Evolutionary conservation across 306 rosid genomes (phyloP).

Genomic region (Quercus glauca): DNA sequence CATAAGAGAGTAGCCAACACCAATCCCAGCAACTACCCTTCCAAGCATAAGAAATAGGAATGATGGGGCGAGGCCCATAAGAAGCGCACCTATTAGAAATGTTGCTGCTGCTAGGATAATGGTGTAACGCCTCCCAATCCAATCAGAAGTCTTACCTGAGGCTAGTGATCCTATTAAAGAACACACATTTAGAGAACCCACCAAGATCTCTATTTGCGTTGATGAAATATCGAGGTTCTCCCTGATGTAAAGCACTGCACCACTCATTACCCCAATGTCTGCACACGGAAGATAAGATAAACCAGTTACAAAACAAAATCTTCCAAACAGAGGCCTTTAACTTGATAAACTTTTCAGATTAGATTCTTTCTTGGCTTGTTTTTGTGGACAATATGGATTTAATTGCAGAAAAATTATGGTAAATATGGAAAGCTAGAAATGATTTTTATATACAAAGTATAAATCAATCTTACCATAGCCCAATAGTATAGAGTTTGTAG

Average conservation of each 20-base stretch:
- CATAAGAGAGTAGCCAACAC: conserved; percentile 75
- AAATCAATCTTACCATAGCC: conserved; percentile 61
- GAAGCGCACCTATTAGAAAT: conserved; percentile 57
- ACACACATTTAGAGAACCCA: conserved; percentile 63
- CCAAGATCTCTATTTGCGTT: conserved; percentile 65
- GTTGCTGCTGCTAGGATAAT: conserved; percentile 52
- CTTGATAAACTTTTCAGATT: background rate
- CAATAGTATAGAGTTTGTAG: conserved; percentile 75
- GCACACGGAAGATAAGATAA: background rate
- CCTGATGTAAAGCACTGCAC: conserved; percentile 63
- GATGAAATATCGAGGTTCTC: conserved; percentile 54
- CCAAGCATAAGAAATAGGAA: conserved; percentile 51
- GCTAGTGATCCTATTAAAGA: conserved; percentile 77
- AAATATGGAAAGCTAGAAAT: conserved; percentile 11
- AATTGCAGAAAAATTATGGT: background rate
- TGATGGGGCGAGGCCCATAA: conserved; percentile 74
- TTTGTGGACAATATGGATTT: background rate
- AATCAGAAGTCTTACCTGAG: conserved; percentile 68
- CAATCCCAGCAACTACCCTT: conserved; percentile 62
- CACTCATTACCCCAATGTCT: conserved; percentile 93
- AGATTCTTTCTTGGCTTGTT: too few species aligned
- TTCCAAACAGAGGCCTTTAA: background rate
- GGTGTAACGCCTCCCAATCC: conserved; percentile 76
- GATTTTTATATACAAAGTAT: background rate
- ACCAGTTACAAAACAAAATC: background rate